Evolutionary conservation across 306 rosid genomes (phyloP).

Genomic region (Vigna nakashimae): DNA sequence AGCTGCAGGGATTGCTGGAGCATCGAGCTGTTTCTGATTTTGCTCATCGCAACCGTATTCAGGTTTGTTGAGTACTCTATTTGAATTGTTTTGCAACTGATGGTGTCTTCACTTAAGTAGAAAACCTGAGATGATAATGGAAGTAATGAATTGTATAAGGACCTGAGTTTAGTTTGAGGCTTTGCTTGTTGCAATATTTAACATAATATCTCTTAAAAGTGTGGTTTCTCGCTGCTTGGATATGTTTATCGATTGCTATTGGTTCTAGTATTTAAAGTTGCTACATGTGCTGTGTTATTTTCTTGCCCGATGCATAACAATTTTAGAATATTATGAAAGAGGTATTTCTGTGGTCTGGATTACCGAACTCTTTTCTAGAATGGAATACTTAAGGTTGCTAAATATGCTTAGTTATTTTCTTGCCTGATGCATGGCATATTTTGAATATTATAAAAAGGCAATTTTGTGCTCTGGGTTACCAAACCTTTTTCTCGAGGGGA

Average conservation of each 20-base stretch:
- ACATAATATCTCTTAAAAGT: background rate
- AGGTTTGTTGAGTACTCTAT: slow-evolving; percentile 69
- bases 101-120: slow-evolving; percentile 14
- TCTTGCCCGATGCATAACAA: slow-evolving; percentile 9
- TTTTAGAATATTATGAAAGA: slow-evolving; percentile 12
- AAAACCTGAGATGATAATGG: slow-evolving; percentile 13
- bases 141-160: slow-evolving; percentile 18
- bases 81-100: slow-evolving; percentile 31
- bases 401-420: slow-evolving; percentile 19
- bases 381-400: slow-evolving; percentile 16
- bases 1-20: slow-evolving; percentile 92
- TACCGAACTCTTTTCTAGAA: slow-evolving; percentile 12
- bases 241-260: slow-evolving; percentile 23
- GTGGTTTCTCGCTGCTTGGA: slow-evolving; percentile 6
- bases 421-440: background rate
- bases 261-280: slow-evolving; percentile 19
- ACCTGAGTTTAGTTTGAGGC: slow-evolving; percentile 30
- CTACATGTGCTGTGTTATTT: slow-evolving; percentile 18
- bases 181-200: slow-evolving; percentile 4
- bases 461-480: slow-evolving; percentile 26
- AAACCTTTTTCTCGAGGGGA: slow-evolving; percentile 12
- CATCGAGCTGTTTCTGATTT: slow-evolving; percentile 99
- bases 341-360: slow-evolving; percentile 23
- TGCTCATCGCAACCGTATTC: slow-evolving; percentile 98
- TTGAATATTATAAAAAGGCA: slow-evolving; percentile 22